These are phyloP conservation scores for Alternaria arborescens DNA, from an alignment of 2,329 filamentous ascomycete species.

Conservation along the genomic window DNA sequence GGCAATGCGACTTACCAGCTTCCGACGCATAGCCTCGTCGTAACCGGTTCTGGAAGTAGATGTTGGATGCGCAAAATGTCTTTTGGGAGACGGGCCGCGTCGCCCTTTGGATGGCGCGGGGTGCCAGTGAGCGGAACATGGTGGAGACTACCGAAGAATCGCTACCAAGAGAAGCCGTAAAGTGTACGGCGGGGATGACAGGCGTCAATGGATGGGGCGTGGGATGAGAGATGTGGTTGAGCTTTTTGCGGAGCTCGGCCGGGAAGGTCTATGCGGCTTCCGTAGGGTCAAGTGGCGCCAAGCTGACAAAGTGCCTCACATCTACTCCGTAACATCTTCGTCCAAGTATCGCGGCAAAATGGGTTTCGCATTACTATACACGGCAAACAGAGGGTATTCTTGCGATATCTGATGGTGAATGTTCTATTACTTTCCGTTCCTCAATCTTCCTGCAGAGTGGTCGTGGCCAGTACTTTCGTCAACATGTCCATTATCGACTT, in stretches of 20 bases:
- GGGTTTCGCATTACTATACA: conserved; percentile 10
- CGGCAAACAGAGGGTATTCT: conserved; percentile 10
- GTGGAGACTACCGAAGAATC: conserved; percentile 37
- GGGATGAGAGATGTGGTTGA: conserved; percentile 48
- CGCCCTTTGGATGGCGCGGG: conserved; percentile 58
- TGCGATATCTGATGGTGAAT: neutral
- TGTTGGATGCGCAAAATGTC: conserved; percentile 52
- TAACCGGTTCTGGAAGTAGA: conserved; percentile 61
- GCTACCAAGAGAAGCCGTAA: conserved; percentile 42
- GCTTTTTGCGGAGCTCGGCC: conserved; percentile 43
- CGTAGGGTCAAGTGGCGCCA: conserved; percentile 35
- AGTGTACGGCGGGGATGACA: conserved; percentile 40
- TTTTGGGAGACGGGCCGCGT: conserved; percentile 47
- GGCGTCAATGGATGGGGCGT: conserved; percentile 51
- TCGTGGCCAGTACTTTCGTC: conserved; percentile 44
- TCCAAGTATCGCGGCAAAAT: conserved; percentile 1
- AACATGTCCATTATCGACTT: conserved; percentile 50
- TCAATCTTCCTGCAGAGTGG: conserved; percentile 51
- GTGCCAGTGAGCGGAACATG: conserved; percentile 64
- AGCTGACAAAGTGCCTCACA: conserved; percentile 22
- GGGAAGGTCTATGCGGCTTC: conserved; percentile 28
- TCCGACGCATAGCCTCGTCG: conserved; percentile 66
- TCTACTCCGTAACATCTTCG: conserved; percentile 11
- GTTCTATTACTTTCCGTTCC: neutral
- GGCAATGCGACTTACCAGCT: conserved; percentile 53